phyloP scores from a whole-genome alignment of 2,329 filamentous ascomycete genomes.

The Shiraia bambusicola region DNA sequence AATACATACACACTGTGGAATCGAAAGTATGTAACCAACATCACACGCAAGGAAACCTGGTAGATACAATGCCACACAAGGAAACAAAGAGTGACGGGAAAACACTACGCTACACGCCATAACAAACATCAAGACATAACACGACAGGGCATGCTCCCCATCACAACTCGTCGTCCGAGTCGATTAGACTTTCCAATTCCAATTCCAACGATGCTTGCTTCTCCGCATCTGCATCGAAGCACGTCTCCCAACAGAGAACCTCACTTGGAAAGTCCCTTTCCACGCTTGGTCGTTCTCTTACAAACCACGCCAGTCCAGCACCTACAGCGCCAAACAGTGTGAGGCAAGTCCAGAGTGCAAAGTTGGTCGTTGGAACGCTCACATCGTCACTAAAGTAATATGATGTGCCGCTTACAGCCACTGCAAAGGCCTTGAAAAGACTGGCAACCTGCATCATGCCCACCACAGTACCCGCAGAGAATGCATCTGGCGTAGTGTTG shows the following conservation, averaged over 20 bases:
- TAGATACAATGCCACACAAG: neutral
- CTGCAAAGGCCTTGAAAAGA: conserved; percentile 51
- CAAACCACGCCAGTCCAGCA: conserved; percentile 48
- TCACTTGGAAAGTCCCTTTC: conserved; percentile 48
- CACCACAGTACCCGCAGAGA: conserved; percentile 50
- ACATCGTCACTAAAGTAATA: conserved; percentile 50
- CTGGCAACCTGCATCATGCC: conserved; percentile 52
- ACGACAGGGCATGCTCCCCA: conserved; percentile 1
- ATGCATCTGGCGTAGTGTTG: conserved; percentile 51
- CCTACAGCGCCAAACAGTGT: conserved; percentile 45
- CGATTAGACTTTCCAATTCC: conserved; percentile 11
- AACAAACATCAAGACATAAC: conserved; percentile 8
- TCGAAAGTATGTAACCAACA: neutral
- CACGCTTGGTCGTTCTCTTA: conserved; percentile 49
- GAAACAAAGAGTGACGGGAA: neutral
- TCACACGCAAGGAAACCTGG: neutral
- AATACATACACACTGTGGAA: too few relatives aligned
- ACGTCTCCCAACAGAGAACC: conserved; percentile 50
- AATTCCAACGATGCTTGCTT: conserved; percentile 21
- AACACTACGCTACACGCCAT: conserved; percentile 5
- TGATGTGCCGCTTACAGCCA: conserved; percentile 48
- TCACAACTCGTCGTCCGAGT: conserved; percentile 10
- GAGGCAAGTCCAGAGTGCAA: conserved; percentile 49
- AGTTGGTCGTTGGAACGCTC: conserved; percentile 47
- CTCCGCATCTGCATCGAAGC: conserved; percentile 47